Conservation (phyloP, 1,284 basidiomycete species). For the Sporisorium scitamineum region DNA sequence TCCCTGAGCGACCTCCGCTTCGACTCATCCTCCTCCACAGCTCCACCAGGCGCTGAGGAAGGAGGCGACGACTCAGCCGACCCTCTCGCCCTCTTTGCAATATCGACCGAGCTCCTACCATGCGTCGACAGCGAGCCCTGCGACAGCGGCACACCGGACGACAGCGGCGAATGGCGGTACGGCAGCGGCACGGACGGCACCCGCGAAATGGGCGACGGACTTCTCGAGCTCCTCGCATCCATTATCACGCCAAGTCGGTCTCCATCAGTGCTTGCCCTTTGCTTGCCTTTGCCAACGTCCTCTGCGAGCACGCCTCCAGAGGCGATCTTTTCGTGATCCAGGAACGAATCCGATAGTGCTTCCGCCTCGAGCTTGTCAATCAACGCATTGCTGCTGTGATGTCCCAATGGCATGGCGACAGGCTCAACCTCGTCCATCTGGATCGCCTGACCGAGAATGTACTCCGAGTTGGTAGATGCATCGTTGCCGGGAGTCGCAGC, state of each 20-base stretch:
- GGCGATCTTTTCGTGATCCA: slow-evolving; percentile 28
- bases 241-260: slow-evolving; percentile 5
- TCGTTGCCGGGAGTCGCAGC: slow-evolving; percentile 44
- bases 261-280: background rate
- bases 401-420: slow-evolving; percentile 40
- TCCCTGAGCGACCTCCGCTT: background rate
- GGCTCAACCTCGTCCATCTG: slow-evolving; percentile 18
- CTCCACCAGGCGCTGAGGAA: slow-evolving; percentile 13
- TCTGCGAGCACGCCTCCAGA: background rate
- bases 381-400: slow-evolving; percentile 25
- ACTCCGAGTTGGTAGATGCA: slow-evolving; percentile 26
- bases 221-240: slow-evolving; percentile 2
- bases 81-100: background rate
- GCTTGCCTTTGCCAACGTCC: background rate
- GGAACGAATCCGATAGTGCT: slow-evolving; percentile 25
- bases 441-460: slow-evolving; percentile 25
- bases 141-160: background rate
- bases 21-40: background rate
- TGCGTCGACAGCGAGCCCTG: slow-evolving; percentile 20
- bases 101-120: slow-evolving; percentile 8
- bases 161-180: slow-evolving; percentile 26
- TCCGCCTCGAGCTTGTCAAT: slow-evolving; percentile 41
- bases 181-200: slow-evolving; percentile 31
- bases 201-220: slow-evolving; percentile 14
- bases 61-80: slow-evolving; percentile 17